Conservation (phyloP, 441 rosid species). For the Adansonia gregorii region DNA sequence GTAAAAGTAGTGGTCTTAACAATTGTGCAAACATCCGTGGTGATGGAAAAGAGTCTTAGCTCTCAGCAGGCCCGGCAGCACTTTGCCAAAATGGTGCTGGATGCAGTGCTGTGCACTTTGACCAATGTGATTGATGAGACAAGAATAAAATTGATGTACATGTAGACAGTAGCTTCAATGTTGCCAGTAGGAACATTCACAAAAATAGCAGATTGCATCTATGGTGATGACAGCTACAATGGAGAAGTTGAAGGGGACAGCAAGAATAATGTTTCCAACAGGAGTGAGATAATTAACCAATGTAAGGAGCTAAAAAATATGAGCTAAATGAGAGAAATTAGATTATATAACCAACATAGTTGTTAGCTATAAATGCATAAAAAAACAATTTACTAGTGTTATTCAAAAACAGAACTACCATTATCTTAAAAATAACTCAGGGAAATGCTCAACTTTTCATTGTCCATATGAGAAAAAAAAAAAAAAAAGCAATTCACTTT, state of each 20-base stretch:
- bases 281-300: not conserved
- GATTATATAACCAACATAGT: conserved; percentile 9
- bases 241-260: not conserved
- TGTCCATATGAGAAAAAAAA: conserved; percentile 9
- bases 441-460: conserved; percentile 15
- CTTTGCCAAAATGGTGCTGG: not conserved
- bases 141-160: not conserved
- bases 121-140: not conserved
- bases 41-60: not conserved
- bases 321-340: conserved; percentile 3
- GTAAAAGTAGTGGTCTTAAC: not conserved
- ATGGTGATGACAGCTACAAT: not conserved
- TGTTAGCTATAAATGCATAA: not conserved
- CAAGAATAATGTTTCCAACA: conserved; percentile 4
- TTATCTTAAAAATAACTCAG: not conserved
- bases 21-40: not conserved
- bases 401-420: conserved; percentile 1
- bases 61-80: not conserved
- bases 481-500: conserved; percentile 4
- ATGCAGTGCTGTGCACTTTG: not conserved
- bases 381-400: not conserved
- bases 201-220: not conserved
- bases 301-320: conserved; percentile 10
- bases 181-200: not conserved
- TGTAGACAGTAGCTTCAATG: not conserved